Conservation (phyloP, 2,329 filamentous ascomycete species). For the Tolypocladium sp. region DNA sequence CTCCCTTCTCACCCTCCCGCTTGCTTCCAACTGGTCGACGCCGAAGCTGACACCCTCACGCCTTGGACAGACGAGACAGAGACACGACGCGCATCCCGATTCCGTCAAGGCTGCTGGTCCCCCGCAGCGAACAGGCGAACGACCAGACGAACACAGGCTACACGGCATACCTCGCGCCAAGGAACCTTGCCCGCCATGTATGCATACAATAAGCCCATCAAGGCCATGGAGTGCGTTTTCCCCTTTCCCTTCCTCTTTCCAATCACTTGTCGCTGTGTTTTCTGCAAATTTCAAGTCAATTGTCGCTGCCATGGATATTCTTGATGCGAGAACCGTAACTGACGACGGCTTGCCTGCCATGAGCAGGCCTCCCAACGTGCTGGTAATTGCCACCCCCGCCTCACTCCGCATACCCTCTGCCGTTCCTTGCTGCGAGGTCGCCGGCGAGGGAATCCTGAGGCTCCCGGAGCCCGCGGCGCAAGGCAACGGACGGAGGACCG, state of each 20-base stretch:
- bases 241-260: background rate
- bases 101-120: background rate
- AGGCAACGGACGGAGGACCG: background rate
- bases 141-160: background rate
- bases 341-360: conserved; percentile 11
- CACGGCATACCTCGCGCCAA: background rate
- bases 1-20: background rate
- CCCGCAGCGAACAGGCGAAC: background rate
- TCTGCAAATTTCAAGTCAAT: background rate
- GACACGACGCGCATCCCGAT: background rate
- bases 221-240: conserved; percentile 26
- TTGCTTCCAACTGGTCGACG: background rate
- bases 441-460: background rate
- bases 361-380: conserved; percentile 23
- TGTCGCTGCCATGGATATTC: conserved; percentile 4
- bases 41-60: background rate
- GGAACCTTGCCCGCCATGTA: conserved; percentile 17
- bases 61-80: background rate
- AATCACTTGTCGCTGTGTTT: conserved; percentile 2
- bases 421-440: too few relatives aligned
- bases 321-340: conserved; percentile 9
- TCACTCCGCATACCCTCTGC: background rate
- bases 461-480: background rate
- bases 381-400: conserved; percentile 13
- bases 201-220: conserved; percentile 27